phyloP scores from a whole-genome alignment of 2,329 filamentous ascomycete genomes.

The Ascochyta lentis region DNA sequence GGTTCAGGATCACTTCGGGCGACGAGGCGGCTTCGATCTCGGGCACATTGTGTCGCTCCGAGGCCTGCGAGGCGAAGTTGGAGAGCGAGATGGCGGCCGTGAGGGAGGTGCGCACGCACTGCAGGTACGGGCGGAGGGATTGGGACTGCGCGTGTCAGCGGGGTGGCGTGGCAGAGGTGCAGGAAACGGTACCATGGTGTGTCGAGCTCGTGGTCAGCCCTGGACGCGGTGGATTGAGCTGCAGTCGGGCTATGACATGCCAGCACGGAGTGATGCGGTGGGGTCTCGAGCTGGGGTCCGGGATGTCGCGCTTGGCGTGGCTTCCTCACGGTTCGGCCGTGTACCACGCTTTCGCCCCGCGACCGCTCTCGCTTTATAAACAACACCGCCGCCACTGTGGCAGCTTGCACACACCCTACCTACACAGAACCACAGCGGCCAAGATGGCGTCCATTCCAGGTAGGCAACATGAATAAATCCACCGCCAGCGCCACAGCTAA shows the following conservation, averaged over 20 bases:
- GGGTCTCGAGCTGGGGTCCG: slow-evolving; percentile 36
- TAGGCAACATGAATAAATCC: slow-evolving; percentile 14
- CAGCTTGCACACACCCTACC: neutral
- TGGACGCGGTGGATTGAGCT: slow-evolving; percentile 23
- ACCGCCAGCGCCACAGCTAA: slow-evolving; percentile 27
- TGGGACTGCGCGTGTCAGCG: slow-evolving; percentile 70
- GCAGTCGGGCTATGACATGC: slow-evolving; percentile 40
- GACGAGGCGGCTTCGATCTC: slow-evolving; percentile 94
- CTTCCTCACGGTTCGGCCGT: slow-evolving; percentile 40
- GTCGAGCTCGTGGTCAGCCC: slow-evolving; percentile 28
- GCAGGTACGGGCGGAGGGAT: slow-evolving; percentile 94
- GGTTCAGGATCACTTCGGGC: slow-evolving; percentile 91
- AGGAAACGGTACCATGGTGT: slow-evolving; percentile 38
- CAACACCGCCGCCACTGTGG: slow-evolving; percentile 19
- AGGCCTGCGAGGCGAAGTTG: slow-evolving; percentile 96
- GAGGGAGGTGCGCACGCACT: slow-evolving; percentile 92
- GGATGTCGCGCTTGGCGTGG: slow-evolving; percentile 25
- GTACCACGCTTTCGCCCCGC: slow-evolving; percentile 41
- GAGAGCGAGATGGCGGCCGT: slow-evolving; percentile 92
- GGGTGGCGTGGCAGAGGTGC: neutral
- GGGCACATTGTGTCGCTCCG: slow-evolving; percentile 96
- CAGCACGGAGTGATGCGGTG: slow-evolving; percentile 36
- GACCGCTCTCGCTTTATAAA: slow-evolving; percentile 28
- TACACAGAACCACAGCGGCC: slow-evolving; percentile 10
- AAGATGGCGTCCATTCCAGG: slow-evolving; percentile 49